Conservation (phyloP, 306 rosid genomes). For the Dalbergia cochinchinensis region DNA sequence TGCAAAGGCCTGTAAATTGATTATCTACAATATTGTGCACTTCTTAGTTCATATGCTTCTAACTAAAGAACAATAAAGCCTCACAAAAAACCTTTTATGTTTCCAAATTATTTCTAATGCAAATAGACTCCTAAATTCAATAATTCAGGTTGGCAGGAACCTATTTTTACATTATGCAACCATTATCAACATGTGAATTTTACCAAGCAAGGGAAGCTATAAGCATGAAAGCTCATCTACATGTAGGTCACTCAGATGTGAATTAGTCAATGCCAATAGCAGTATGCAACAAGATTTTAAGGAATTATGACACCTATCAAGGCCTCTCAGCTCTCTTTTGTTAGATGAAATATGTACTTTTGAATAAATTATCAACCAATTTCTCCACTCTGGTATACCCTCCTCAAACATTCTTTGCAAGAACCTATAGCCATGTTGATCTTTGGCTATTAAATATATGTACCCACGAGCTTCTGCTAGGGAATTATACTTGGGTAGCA, state of each 20-base stretch:
- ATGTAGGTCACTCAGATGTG: slow-evolving; percentile 6
- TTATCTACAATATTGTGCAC: background rate
- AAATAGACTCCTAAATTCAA: slow-evolving; percentile 9
- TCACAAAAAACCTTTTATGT: slow-evolving; percentile 10
- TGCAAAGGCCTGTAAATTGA: slow-evolving; percentile 1
- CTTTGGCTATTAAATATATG: slow-evolving; percentile 58
- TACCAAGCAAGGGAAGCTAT: slow-evolving; percentile 18
- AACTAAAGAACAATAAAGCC: slow-evolving; percentile 7
- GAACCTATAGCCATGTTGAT: slow-evolving; percentile 68
- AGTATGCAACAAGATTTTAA: slow-evolving; percentile 30
- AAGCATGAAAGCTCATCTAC: slow-evolving; percentile 11
- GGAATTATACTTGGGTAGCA: slow-evolving; percentile 48
- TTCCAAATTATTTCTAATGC: background rate
- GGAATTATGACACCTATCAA: too few relatives aligned
- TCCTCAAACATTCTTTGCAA: slow-evolving; percentile 57
- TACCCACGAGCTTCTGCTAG: slow-evolving; percentile 53
- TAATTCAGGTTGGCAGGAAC: slow-evolving; percentile 29
- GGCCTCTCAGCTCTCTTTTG: too few relatives aligned
- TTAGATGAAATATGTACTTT: background rate
- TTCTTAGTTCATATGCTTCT: background rate
- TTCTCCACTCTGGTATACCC: slow-evolving; percentile 42
- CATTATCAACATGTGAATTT: slow-evolving; percentile 36
- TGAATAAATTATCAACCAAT: background rate
- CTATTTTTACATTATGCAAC: slow-evolving; percentile 7
- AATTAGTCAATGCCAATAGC: slow-evolving; percentile 31